Conservation (phyloP, 495 filamentous ascomycete genomes). For the Neurospora discreta region DNA sequence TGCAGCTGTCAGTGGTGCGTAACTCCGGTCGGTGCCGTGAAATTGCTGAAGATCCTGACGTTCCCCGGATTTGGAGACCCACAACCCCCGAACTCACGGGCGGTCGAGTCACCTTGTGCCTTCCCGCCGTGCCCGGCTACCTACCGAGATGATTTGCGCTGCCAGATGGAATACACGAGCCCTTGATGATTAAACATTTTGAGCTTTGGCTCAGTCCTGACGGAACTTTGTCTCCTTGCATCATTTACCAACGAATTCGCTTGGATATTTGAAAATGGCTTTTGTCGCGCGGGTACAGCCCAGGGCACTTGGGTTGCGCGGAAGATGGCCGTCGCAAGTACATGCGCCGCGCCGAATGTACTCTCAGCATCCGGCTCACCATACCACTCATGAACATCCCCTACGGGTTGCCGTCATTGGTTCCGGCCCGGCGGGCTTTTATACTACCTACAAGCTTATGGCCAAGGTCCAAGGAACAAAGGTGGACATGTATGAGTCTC, state of each 20-base stretch:
- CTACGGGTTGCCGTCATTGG: constrained; percentile 81
- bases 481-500: constrained; percentile 92
- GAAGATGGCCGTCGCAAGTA: neutral
- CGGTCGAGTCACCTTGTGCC: neutral
- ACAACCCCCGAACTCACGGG: neutral
- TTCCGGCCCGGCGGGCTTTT: constrained; percentile 93
- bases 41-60: neutral
- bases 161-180: neutral
- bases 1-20: neutral
- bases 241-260: neutral
- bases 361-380: neutral
- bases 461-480: constrained; percentile 55
- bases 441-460: constrained; percentile 77
- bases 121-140: neutral
- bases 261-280: neutral
- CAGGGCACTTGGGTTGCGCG: neutral
- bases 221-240: neutral
- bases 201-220: neutral
- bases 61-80: neutral
- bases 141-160: neutral
- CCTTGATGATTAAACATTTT: neutral
- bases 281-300: constrained; percentile 1
- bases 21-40: neutral
- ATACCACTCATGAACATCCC: constrained; percentile 33
- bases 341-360: neutral